Conservation (phyloP, 2,329 filamentous ascomycete species). For the Fonsecaea erecta region DNA sequence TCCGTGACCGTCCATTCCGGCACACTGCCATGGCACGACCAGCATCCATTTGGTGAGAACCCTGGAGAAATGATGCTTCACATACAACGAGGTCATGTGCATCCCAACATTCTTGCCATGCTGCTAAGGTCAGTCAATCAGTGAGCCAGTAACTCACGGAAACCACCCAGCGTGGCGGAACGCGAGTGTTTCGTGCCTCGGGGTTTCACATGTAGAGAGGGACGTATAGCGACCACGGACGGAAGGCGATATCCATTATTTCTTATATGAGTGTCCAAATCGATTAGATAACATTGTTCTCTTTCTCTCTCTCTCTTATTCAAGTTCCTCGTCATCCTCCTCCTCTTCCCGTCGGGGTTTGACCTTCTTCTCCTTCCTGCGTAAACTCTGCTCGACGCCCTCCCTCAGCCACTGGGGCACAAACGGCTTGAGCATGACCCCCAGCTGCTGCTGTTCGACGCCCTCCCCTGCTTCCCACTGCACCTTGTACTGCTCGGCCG, state of each 20-base stretch:
- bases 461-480: slow-evolving; percentile 50
- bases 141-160: not conserved
- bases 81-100: not conserved
- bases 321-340: slow-evolving; percentile 34
- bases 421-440: slow-evolving; percentile 73
- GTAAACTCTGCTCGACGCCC: slow-evolving; percentile 36
- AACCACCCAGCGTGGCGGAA: not conserved
- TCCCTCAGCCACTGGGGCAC: slow-evolving; percentile 75
- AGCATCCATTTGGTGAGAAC: not conserved
- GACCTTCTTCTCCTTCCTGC: slow-evolving; percentile 31
- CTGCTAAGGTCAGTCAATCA: not conserved
- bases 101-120: not conserved
- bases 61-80: not conserved
- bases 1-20: not conserved
- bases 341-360: slow-evolving; percentile 31
- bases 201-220: not conserved
- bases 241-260: not conserved
- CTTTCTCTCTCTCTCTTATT: slow-evolving; percentile 2
- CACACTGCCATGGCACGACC: not conserved
- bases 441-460: slow-evolving; percentile 45
- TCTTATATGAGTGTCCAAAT: not conserved
- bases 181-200: not conserved
- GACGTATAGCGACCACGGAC: not conserved
- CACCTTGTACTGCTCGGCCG: slow-evolving; percentile 66
- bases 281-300: not conserved